A percentile compares a stretch with the other conserved stretches of the same genome.
phyloP scores from a whole-genome alignment of 495 filamentous ascomycete species.

The Acidomyces sp. region DNA sequence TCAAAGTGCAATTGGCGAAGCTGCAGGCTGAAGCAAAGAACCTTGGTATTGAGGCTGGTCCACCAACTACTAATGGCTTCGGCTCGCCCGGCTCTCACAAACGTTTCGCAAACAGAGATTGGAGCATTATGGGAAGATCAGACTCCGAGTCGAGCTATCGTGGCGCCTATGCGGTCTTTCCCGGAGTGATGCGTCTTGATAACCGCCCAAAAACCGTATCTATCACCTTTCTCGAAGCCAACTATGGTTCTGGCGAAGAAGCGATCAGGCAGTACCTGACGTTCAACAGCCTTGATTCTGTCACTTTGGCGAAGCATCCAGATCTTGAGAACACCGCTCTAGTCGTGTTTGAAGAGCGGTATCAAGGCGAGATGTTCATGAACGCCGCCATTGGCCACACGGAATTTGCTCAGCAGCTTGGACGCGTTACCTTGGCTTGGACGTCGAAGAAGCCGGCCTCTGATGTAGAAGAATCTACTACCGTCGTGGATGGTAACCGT shows the following conservation, averaged over 20 bases:
- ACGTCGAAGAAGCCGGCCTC: too few species aligned
- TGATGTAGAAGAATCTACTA: neutral
- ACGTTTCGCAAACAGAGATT: conserved; percentile 13
- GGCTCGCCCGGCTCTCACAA: neutral
- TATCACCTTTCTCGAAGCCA: conserved; percentile 49
- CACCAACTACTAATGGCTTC: conserved; percentile 8
- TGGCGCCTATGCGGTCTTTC: conserved; percentile 22
- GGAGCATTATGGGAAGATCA: conserved; percentile 18
- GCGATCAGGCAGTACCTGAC: conserved; percentile 72
- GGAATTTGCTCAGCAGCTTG: conserved; percentile 55
- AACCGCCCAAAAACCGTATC: conserved; percentile 70
- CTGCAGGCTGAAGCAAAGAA: conserved; percentile 75
- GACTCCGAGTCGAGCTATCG: neutral
- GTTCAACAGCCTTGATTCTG: conserved; percentile 70
- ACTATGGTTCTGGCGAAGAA: conserved; percentile 51
- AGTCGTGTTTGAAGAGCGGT: conserved; percentile 80
- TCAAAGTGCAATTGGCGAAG: conserved; percentile 67
- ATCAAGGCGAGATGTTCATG: conserved; percentile 60
- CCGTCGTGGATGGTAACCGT: neutral
- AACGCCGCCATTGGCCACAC: conserved; percentile 49
- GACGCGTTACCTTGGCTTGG: conserved; percentile 68
- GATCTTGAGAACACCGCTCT: conserved; percentile 43
- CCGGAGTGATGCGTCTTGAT: conserved; percentile 59
- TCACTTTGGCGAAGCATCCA: conserved; percentile 56
- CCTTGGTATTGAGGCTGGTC: conserved; percentile 56